phyloP scores from a whole-genome alignment of 192 early-diverging fungal species.

The Polychytrium aggregatum region DNA sequence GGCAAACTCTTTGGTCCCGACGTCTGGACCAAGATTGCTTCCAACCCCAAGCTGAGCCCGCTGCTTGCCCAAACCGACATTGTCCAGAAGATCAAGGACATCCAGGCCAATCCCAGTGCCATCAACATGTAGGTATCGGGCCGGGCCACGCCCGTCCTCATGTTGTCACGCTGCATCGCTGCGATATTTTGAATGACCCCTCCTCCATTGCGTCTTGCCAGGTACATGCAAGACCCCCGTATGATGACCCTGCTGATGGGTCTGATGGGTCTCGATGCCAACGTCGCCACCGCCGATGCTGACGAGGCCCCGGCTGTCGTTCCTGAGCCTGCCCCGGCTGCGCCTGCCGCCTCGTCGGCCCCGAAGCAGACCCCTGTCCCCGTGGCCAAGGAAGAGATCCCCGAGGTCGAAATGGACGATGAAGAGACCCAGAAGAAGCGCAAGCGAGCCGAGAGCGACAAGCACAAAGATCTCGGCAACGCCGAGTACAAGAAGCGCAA shows the following conservation, averaged over 20 bases:
- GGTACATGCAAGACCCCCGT: constrained; percentile 70
- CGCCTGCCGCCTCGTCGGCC: constrained; percentile 7
- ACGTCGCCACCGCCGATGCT: constrained; percentile 27
- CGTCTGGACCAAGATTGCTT: constrained; percentile 63
- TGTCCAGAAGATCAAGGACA: constrained; percentile 57
- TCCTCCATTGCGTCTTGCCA: too few relatives aligned
- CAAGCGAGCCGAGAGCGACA: constrained; percentile 45
- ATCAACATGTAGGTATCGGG: constrained; percentile 29
- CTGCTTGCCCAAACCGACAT: constrained; percentile 69
- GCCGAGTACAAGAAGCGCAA: constrained; percentile 82
- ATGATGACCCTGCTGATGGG: constrained; percentile 67
- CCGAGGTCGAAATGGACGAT: constrained; percentile 28
- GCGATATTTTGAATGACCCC: neutral
- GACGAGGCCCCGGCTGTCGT: neutral
- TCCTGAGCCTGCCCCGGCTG: constrained; percentile 5
- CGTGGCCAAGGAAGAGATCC: constrained; percentile 36
- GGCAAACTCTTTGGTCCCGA: constrained; percentile 69
- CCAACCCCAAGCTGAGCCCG: constrained; percentile 66
- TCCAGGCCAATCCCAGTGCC: constrained; percentile 61
- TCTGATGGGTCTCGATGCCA: constrained; percentile 60
- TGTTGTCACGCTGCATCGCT: neutral
- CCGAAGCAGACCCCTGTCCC: constrained; percentile 13
- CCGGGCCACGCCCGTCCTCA: too few relatives aligned
- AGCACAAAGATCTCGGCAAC: constrained; percentile 83
- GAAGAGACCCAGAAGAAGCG: constrained; percentile 57